Evolutionary conservation across 768 basidiomycete genomes (phyloP), one percentile per base, ranked within the genome.

Genomic region (Lyophyllum shimeji): DNA sequence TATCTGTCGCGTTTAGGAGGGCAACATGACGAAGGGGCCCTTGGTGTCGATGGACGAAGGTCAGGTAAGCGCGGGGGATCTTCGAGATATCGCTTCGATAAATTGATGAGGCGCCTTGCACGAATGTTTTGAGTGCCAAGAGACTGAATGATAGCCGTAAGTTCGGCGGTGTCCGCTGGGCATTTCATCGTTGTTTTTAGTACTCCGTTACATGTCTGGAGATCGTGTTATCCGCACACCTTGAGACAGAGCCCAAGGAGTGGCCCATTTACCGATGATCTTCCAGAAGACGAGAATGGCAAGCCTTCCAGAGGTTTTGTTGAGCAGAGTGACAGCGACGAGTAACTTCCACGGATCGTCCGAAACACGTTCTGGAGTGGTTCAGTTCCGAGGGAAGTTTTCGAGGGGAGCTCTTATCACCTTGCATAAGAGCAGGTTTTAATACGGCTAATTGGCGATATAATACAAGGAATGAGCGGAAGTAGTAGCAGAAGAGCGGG

Each of bases 301-400:
- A 13, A 76, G 69, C 61, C 77, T 80, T 13, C 84, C 88, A 0
- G 81, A 69, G 0, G 90, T 89, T 64, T 86, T 85, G 63, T 92
- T 91, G 18, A 91, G 78, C 5, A 91, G 71, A 33, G 79, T 84
- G 6, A 82, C 82, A 1, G 84, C 85, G 18, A 90, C 74, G 7
- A 91, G 73, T 33, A 91, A 67, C 66, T 83, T 87, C 86, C 88
- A 90, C 6, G 86, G 84, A 60, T 85, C 76, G 18, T 77, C 67
- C 0, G 78, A 74, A 21, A 88, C 71, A 44, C 63, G 65, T 62
- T 86, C 84, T 87, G 52, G n/a, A 48, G 23, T 29, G n/a, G 18
- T 27, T 34, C 31, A 46, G 9, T 24, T 24, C 17, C 21, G 23
- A 40, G 0, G 20, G 24, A 20, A 46, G n/a, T 29, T 52, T 50